Evolutionary conservation across 78 protist species (phyloP).

Genomic region (Protostelium mycophagum): DNA sequence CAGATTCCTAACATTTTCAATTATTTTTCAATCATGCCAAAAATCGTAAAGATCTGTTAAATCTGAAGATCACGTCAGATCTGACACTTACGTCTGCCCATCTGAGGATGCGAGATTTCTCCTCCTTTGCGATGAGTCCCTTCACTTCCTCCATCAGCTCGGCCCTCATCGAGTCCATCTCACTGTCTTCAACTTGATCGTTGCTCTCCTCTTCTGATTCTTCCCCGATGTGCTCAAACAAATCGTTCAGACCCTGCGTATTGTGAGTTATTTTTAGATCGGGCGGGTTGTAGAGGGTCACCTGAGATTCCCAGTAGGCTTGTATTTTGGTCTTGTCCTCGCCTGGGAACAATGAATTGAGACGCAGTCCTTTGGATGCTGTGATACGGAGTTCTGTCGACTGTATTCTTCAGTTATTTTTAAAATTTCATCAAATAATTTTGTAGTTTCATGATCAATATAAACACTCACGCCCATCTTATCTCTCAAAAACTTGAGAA

Average conservation of each 20-base stretch:
- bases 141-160: background rate
- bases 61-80: too few relatives aligned
- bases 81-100: background rate
- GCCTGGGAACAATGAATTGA: background rate
- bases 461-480: background rate
- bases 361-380: background rate
- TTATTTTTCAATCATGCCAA: background rate
- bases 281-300: background rate
- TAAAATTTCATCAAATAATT: background rate
- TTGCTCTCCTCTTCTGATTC: background rate
- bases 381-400: background rate
- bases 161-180: too few relatives aligned
- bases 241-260: background rate
- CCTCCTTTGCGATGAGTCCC: background rate
- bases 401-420: background rate
- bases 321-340: background rate
- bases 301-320: background rate
- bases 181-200: background rate
- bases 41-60: background rate
- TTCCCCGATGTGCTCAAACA: background rate
- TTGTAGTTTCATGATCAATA: too few relatives aligned
- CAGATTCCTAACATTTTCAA: background rate
- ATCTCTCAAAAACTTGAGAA: background rate
- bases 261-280: background rate
- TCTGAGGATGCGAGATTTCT: background rate